Base-by-base conservation (phyloP, 2,329 filamentous ascomycete species). In the Huntiella moniliformis region DNA sequence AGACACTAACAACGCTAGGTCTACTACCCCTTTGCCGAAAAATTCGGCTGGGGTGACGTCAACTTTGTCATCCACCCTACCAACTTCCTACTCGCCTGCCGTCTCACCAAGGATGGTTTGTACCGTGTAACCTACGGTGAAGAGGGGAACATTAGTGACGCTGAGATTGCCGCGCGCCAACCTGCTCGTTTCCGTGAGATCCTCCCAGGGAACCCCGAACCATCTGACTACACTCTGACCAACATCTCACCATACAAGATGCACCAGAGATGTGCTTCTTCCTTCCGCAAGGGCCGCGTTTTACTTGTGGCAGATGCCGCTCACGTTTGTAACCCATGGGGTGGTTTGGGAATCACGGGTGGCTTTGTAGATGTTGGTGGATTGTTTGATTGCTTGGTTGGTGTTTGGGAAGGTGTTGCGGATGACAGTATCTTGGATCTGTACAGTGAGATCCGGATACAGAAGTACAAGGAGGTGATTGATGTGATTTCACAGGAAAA, bases 81-180 rank as follows among this genome's bases (percentile, higher is more conserved):
- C 16, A 64, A 79, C 53, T 78, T 71, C 57, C 66, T 58, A 44
- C 75, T 79, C 73, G 72, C 71, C 2, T 74, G 74, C 2, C 67
- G 64, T 37, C 71, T 79, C 51, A 73, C 67, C 1, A 60, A 59
- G 2, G 72, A 77, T 45, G 73, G 72, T 0, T 57, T 79, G 7
- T 79, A 74, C 61, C 68, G 75, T 11, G 69, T 79, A 33, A 74
- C 74, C 0, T 79, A 79, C 53, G 74, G 73, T 44, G 76, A 79
- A 52, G 59, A 59, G 1, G 61, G 66, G 0, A 68, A 66, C 2
- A 62, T 79, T 10, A 67, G 65, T 2, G 15, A 52, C 11, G 47
- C 51, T 4, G 54, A 55, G n/a, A 48, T 56, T n/a, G 34, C 43
- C 4, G 37, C 42, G 3, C 51, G 53, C 36, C 46, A 54, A 34